These are phyloP conservation scores for Streptanthus diversifolius DNA, from an alignment of 345 rosid species.

Conservation along the genomic window DNA sequence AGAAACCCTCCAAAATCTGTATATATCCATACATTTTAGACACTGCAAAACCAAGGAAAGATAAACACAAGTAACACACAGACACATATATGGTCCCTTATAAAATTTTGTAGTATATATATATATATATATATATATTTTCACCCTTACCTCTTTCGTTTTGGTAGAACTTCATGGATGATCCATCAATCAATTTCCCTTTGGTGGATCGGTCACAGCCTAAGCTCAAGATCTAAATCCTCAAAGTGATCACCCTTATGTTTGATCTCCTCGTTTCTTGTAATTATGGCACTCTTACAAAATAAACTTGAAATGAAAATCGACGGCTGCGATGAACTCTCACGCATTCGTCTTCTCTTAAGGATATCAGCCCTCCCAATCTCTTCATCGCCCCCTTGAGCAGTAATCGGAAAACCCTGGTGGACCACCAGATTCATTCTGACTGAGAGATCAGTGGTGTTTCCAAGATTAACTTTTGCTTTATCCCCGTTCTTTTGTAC, in stretches of 20 bases:
- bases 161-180: slow-evolving; percentile 21
- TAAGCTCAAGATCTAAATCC: slow-evolving; percentile 91
- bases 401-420: slow-evolving; percentile 36
- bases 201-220: slow-evolving; percentile 66
- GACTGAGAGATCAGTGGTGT: slow-evolving; percentile 44
- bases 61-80: slow-evolving; percentile 19
- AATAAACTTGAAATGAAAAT: slow-evolving; percentile 41
- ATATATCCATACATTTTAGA: slow-evolving; percentile 9
- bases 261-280: slow-evolving; percentile 37
- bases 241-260: slow-evolving; percentile 43
- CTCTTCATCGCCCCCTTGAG: slow-evolving; percentile 33
- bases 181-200: slow-evolving; percentile 43
- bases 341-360: slow-evolving; percentile 54
- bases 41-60: slow-evolving; percentile 17
- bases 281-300: slow-evolving; percentile 33
- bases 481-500: slow-evolving; percentile 30
- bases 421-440: slow-evolving; percentile 64
- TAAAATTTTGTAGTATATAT: slow-evolving; percentile 2
- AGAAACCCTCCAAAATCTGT: neutral
- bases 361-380: slow-evolving; percentile 19
- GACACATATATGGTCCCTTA: slow-evolving; percentile 9
- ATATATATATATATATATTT: no score
- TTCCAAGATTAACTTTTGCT: slow-evolving; percentile 39
- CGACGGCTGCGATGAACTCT: slow-evolving; percentile 43
- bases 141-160: neutral